Base-by-base conservation (phyloP, 1,284 basidiomycete species). In the Trametes pubescens region DNA sequence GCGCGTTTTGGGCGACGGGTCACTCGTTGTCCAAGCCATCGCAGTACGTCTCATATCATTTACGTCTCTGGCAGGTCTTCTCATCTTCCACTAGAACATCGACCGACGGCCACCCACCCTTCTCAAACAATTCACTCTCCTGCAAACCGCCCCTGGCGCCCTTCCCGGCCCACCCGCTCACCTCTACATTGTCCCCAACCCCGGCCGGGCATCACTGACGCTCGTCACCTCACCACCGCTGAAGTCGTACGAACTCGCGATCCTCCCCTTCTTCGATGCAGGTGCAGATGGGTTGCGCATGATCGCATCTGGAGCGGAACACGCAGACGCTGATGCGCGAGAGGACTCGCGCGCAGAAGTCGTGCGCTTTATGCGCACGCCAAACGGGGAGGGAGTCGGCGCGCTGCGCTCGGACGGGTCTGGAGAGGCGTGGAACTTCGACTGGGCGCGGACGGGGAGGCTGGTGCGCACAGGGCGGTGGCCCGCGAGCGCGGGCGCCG, bases 41-140 rank as follows among this genome's bases (percentile, higher is more conserved):
- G 84, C 89, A 48, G 94, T 94, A 75, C 74, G 91, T 79, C 24
- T 52, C 16, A 11, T 34, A 7, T 4, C 29, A 7, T 18, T 26
- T 4, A 37, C 29, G 4, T 4, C 9, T 26, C 26, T 16, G 4
- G 22, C 58, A 11, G 60, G 40, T 43, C 22, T 54, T 21, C 59
- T 18, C 51, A 46, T 14, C 46, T 32, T 16, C 16, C 2, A 21
- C 1, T 60, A 87, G 94, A 95, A 96, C 76, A 88, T 97, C 66
- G 94, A 96, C 72, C 84, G 91, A n/a, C 86, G 91, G 68, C 95
- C 95, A 6, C 95, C 95, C 1, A 95, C 94, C 0, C 81, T 96
- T 9, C 82, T 96, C 38, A 88, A 86, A 71, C 88, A 92, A 57
- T 90, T 93, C 71, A 87, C 86, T 3, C 77, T 95, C 16, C 86